Percentiles rank a stretch among this genome's conserved stretches.
phyloP scores from a whole-genome alignment of 192 early-diverging fungal genomes.

The Dissophora globulifera region DNA sequence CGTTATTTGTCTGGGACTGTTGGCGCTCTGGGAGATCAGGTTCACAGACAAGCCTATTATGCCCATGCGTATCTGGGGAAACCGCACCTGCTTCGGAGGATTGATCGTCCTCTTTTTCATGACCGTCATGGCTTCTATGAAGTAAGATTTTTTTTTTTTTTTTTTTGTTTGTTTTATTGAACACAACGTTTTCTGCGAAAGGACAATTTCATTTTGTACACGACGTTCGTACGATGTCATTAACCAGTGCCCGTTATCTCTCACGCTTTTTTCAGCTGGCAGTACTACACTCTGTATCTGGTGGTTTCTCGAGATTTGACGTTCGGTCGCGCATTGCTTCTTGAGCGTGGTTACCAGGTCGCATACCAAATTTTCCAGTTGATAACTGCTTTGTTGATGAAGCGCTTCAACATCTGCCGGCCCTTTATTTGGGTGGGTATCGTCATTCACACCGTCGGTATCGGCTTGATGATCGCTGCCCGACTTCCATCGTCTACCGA shows the following conservation, averaged over 20 bases:
- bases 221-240: no score
- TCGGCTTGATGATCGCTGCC: slow-evolving; percentile 46
- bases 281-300: slow-evolving; percentile 39
- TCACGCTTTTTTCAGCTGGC: slow-evolving; percentile 16
- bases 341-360: slow-evolving; percentile 44
- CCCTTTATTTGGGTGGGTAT: slow-evolving; percentile 49
- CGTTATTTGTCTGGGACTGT: slow-evolving; percentile 16
- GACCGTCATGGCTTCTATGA: slow-evolving; percentile 47
- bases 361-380: slow-evolving; percentile 41
- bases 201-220: no score
- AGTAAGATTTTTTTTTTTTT: slow-evolving; percentile 2
- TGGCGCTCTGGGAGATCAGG: slow-evolving; percentile 30
- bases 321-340: slow-evolving; percentile 2
- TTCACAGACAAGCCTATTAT: slow-evolving; percentile 44
- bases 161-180: background rate
- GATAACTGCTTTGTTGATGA: slow-evolving; percentile 25
- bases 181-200: no score
- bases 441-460: slow-evolving; percentile 38
- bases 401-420: slow-evolving; percentile 29
- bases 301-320: slow-evolving; percentile 30
- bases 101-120: slow-evolving; percentile 39
- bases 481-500: slow-evolving; percentile 29
- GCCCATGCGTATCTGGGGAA: slow-evolving; percentile 49
- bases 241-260: background rate
- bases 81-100: slow-evolving; percentile 44